Base-by-base conservation (phyloP, 1,139 yeast species). In the Debaryomyces robertsiae region DNA sequence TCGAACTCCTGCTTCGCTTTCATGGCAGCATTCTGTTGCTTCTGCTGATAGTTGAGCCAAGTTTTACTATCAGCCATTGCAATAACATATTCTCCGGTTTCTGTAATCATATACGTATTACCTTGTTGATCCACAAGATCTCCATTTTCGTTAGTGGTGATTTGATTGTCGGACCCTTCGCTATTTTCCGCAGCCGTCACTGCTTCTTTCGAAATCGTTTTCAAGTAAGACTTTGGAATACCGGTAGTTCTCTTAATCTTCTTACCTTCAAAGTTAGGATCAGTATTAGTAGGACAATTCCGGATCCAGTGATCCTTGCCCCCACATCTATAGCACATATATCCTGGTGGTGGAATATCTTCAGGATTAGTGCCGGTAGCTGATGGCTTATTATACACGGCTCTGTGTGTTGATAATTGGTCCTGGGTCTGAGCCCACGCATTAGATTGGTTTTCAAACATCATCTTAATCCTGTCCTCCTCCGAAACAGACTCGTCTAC, bases 361-460 rank as follows among this genome's bases (percentile, higher is more conserved):
- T 81, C 91, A 29, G 77, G 65, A 30, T 61, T 69, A 45, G 60
- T 63, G 5, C 36, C 36, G 1, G 54, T 49, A 9, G 67, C 60
- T 23, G 75, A 61, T 9, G 74, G 77, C 46, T 78, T 79, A 48
- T 67, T 64, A 46, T 75, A 82, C 2, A 84, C 77, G 36, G 86
- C 76, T 38, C 83, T 82, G 30, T 85, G 90, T 3, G 79, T 76
- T 3, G 96, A 85, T 82, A 93, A 83, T 46, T 81, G 87, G 51
- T 88, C 94, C 61, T 93, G 98, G 1, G 96, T 87, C 55, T 86
- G 90, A 39, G 86, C 86, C 98, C 98, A 93, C 43, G 87, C 96
- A 54, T 83, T 90, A 44, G 85, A 85, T 61, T 93, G 98, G 46
- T 88, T 90, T 38, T 85, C 89, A 61, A 93, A 90, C 97, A 93